Evolutionary conservation across 2,329 filamentous ascomycete species (phyloP).

Genomic region (Cryphonectria naterciae): DNA sequence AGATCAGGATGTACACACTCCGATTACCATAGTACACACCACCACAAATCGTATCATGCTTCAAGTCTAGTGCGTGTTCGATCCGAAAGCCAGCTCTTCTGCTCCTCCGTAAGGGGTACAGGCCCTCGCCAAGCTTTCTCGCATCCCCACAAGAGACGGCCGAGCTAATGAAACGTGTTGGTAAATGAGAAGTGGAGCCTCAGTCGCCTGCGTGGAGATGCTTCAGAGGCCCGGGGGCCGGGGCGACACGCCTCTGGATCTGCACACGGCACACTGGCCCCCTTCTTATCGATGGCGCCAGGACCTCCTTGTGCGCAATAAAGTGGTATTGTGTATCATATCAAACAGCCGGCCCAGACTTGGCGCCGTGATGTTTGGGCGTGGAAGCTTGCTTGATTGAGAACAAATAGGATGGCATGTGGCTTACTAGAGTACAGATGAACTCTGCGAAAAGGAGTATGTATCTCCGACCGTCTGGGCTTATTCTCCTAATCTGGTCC

Average conservation of each 20-base stretch:
- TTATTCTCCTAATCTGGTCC: neutral
- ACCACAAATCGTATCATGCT: neutral
- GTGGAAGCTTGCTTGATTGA: neutral
- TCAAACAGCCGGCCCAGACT: neutral
- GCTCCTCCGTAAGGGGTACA: neutral
- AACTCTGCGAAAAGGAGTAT: neutral
- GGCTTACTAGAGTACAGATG: neutral
- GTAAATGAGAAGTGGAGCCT: slow-evolving; percentile 10
- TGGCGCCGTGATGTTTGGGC: neutral
- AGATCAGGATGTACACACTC: neutral
- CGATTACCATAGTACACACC: neutral
- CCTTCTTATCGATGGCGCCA: neutral
- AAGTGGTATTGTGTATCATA: neutral
- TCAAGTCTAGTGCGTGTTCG: neutral
- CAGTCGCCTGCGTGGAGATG: neutral
- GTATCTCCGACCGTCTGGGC: neutral
- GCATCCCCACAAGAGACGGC: neutral
- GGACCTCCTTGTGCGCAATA: neutral
- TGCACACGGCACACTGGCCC: neutral
- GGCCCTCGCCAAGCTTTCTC: neutral
- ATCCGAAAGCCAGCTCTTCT: neutral
- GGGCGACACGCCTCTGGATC: neutral
- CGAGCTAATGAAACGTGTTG: neutral
- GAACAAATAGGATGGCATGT: neutral
- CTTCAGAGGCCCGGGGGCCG: too few species aligned